phyloP scores from a whole-genome alignment of 2,329 filamentous ascomycete genomes.

The Celoporthe dispersa region DNA sequence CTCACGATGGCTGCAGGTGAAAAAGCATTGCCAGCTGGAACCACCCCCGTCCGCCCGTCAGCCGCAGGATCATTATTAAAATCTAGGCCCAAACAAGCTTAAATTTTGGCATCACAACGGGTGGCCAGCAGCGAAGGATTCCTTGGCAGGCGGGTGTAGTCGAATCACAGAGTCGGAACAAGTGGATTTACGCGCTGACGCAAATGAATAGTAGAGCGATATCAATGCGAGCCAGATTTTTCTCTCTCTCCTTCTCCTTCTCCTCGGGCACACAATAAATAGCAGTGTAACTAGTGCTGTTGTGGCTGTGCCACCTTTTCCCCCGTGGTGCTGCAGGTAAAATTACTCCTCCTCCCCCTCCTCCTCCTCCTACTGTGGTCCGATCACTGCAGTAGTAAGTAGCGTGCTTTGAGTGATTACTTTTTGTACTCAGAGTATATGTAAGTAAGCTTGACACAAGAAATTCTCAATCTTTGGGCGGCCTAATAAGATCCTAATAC shows the following conservation, averaged over 20 bases:
- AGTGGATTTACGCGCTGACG: not conserved
- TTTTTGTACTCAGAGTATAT: no score
- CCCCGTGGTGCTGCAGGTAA: not conserved
- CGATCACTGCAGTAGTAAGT: no score
- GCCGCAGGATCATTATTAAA: slow-evolving; percentile 7
- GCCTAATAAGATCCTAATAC: not conserved
- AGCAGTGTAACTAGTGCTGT: not conserved
- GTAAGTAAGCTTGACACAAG: not conserved
- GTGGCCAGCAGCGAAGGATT: not conserved
- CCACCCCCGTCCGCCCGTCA: not conserved
- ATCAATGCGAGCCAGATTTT: not conserved
- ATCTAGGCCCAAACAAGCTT: slow-evolving; percentile 10
- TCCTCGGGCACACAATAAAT: not conserved
- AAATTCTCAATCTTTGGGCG: not conserved
- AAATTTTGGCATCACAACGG: not conserved
- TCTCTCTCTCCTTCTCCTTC: not conserved
- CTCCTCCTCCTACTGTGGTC: not conserved
- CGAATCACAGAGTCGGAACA: not conserved
- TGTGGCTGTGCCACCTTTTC: not conserved
- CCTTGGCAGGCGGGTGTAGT: not conserved
- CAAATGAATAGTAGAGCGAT: not conserved
- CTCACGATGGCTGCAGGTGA: not conserved
- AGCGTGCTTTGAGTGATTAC: no score
- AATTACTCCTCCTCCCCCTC: not conserved
- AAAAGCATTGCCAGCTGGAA: not conserved